Base-by-base conservation (phyloP, 139 green algal genomes). In the Micromonas commoda region DNA sequence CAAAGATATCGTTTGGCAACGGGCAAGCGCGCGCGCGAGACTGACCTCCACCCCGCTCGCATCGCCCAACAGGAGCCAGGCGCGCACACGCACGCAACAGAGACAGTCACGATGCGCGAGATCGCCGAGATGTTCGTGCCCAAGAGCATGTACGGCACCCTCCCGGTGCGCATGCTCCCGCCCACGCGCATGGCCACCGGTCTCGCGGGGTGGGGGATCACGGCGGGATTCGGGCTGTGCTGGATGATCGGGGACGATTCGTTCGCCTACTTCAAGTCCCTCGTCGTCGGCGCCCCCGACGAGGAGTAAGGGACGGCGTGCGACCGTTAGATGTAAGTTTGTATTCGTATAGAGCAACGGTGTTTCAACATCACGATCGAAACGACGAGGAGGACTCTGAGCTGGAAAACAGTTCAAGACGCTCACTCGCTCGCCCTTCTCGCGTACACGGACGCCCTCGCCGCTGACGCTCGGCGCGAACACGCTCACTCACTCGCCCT, bases 21-120 rank as follows among this genome's bases (percentile, higher is more conserved):
- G 54, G 54, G 54, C 54, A 65, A n/a, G n/a, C 28, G 24, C 54
- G 28, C 24, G 54, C n/a, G 24, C 54, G 54, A n/a, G 54, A 24
- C 24, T 89, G 65, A 28, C 81, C 81, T 76, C 85, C 76, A n/a
- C 28, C 31, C 1, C 63, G 28, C 31, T 70, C 63, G 6, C 28
- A 70, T 23, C 23, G 16, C 20, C 63, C 20, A 35, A 39, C 63
- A 23, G 16, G 24, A 70, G 28, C 1, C 28, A 70, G 28, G 28
- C 28, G 24, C 31, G 28, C 28, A 35, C 31, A 23, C 6, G 63
- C 31, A 21, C 28, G 28, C 63, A 32, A 1, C 5, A 23, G 21
- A 1, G 0, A 28, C 63, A 70, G 28, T 70, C 28, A 16, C 24
- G n/a, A 70, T 70, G 63, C 28, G 68, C 37, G 68, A 75, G 38